Evolutionary conservation across 1,284 basidiomycete species (phyloP).

Genomic region (Volvariella surrecta): DNA sequence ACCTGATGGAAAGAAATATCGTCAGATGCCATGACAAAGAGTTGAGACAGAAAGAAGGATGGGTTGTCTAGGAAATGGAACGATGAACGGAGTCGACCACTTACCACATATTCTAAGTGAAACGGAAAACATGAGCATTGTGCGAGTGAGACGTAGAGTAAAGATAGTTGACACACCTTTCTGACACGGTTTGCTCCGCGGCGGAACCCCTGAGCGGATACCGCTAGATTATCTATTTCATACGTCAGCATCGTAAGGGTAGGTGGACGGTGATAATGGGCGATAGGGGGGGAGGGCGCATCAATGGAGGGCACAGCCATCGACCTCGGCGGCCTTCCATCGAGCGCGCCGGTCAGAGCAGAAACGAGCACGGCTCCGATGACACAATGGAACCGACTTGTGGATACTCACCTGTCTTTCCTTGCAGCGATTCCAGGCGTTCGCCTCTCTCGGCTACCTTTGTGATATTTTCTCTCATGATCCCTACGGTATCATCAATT

Average conservation of each 20-base stretch:
- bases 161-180: slow-evolving; percentile 64
- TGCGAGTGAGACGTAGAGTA: slow-evolving; percentile 5
- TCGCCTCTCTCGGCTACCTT: slow-evolving; percentile 96
- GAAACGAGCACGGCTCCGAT: too few relatives aligned
- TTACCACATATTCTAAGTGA: slow-evolving; percentile 74
- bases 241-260: neutral
- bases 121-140: slow-evolving; percentile 3
- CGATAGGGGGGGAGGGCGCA: slow-evolving; percentile 1
- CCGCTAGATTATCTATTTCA: slow-evolving; percentile 67
- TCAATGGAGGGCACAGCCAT: neutral
- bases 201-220: slow-evolving; percentile 98
- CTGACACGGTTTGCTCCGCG: slow-evolving; percentile 95
- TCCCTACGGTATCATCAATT: slow-evolving; percentile 92
- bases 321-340: too few relatives aligned
- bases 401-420: slow-evolving; percentile 83
- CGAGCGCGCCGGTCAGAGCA: too few relatives aligned
- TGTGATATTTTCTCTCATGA: slow-evolving; percentile 97
- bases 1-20: slow-evolving; percentile 40
- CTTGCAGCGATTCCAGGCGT: slow-evolving; percentile 88
- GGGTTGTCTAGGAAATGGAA: neutral
- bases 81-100: slow-evolving; percentile 18
- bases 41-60: too few relatives aligned
- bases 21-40: neutral
- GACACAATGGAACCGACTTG: too few relatives aligned
- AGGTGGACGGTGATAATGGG: slow-evolving; percentile 3